Base-by-base conservation (phyloP, 495 filamentous ascomycete species). In the Haplographium delicatum region DNA sequence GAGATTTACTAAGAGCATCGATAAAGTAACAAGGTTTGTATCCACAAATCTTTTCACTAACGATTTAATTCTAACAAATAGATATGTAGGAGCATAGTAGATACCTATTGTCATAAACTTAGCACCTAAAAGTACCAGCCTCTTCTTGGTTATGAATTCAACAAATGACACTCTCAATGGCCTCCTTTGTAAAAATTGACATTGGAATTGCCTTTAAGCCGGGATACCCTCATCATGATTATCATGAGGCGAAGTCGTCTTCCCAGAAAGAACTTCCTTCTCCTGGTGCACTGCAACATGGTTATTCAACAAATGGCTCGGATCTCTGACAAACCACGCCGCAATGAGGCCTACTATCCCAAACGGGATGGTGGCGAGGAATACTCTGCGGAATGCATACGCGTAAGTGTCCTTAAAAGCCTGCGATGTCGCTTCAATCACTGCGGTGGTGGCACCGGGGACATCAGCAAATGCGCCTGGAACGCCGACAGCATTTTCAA, bases 251-350 rank as follows among this genome's bases (percentile, higher is more conserved):
- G 15, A 18, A 5, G n/a, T 9, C 25, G 22, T 22, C 34, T 53
- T 40, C 34, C 50, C 50, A 46, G 50, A 28, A 20, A 54, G 26
- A 33, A 54, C 43, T 25, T 62, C 57, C 58, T 44, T 51, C 44
- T 65, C 57, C 33, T 65, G 45, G 52, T 64, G 60, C 11, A 68
- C 53, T 20, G 65, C 65, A 35, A 62, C 50, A 47, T 68, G 64
- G 47, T 65, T 65, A 9, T 57, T 66, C 20, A 68, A 54, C 38
- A 62, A 63, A 30, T 50, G 56, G 9, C 54, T 60, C 22, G 56
- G 56, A 57, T 68, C 65, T 18, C 30, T 54, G 1, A 68, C 54
- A 23, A 49, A 49, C 30, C 54, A 53, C 18, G 64, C 64, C 19
- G 57, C 59, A 4, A 64, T 13, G 1, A 60, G 42, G 1, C 62